Evolutionary conservation across 1,284 basidiomycete species (phyloP), one percentile per base, ranked within the genome.

Genomic region (Tilletia setariae): DNA sequence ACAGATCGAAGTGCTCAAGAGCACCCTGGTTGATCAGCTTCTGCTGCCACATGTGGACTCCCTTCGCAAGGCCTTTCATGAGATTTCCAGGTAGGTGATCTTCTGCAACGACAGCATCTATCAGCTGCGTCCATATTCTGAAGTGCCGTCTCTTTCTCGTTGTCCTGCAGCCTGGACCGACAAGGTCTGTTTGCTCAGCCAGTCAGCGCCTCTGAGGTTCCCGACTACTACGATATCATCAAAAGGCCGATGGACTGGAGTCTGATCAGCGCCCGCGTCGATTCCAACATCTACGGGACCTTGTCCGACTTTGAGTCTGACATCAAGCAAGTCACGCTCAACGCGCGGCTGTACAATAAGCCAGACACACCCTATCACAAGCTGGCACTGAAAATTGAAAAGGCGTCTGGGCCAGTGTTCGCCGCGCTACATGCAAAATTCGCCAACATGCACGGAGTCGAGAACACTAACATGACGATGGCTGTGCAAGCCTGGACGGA

Each of bases 151-250:
- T 56, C 43, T 15, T 56, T 30, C 30, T 25, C 43, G 64, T 65
- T 43, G n/a, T 13, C 25, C n/a, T 23, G n/a, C 35, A 68, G 56
- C 2, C 64, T 75, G 43, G 80, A 82, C 49, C 73, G 69, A 9
- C 63, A 69, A 32, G 70, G 70, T 23, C 75, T 77, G 68, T 82
- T 82, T 46, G 56, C 72, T 30, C 46, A 70, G 19, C 80, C 79
- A 0, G 80, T 82, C n/a, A 90, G 87, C 32, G 87, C 85, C 66
- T 82, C 82, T 0, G 89, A 92, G 47, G 93, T 93, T 0, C 94
- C 94, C 0, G 94, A 98, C 80, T 99, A 99, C 82, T 91, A 90
- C 79, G 90, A 93, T 64, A 85, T 96, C 64, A 87, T 98, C 81
- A 88, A 90, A 77, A 85, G 87, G 11, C 95, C 95, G 0, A 97